Base-by-base conservation (phyloP, 2,329 filamentous ascomycete species). In the Endoconidiophora laricicola region DNA sequence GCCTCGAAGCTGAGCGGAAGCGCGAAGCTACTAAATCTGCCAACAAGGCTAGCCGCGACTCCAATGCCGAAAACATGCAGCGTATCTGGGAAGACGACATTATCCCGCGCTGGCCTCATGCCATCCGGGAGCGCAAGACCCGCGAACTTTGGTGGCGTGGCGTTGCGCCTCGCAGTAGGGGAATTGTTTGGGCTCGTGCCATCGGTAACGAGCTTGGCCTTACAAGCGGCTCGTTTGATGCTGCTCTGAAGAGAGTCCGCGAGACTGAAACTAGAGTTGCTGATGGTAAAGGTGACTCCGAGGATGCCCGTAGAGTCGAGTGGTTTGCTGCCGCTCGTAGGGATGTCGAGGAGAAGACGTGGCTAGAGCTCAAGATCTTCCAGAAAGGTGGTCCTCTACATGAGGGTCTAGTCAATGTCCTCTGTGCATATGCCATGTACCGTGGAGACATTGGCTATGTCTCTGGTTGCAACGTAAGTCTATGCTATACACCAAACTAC, bases 91-190 rank as follows among this genome's bases (percentile, higher is more conserved):
- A 88, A 57, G 73, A 79, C 23, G 76, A 86, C 46, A 76, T 91
- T 12, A 65, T 91, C 6, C 83, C 83, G 0, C 79, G 85, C 47
- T 91, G 83, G 84, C 74, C 76, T 44, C 70, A 73, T 1, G 80
- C 81, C n/a, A 71, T 86, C 38, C 69, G 73, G 3, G 79, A 85
- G 60, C 76, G 78, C 39, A 69, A 74, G 26, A 86, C 81, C 1
- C 72, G 83, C 36, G 83, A 88, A 58, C 69, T 91, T 43, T 91
- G 83, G 83, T 91, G 85, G 85, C 75, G 78, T 52, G 85, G 85
- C 4, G 72, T 91, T 26, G 78, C 83, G 0, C 79, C 83, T 1
- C 72, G 79, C 52, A 78, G 76, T 60, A 73, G 85, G 29, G 81
- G 80, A 22, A 63, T 68, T 4, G 80, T 86, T 5, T 88, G 83